phyloP scores from a whole-genome alignment of 768 basidiomycete genomes.

The Artomyces pyxidatus region DNA sequence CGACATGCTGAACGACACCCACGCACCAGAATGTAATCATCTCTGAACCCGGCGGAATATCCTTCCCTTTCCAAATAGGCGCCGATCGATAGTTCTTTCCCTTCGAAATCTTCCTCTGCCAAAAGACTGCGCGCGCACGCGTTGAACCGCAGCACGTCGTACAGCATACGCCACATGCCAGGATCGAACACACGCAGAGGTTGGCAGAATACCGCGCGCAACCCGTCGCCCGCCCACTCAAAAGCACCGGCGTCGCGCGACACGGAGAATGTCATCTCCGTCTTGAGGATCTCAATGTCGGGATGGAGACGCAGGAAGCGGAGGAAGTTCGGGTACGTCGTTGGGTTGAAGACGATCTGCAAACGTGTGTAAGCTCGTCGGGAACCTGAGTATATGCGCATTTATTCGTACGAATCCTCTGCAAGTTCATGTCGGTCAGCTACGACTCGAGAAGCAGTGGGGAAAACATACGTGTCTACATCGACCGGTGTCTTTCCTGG shows the following conservation, averaged over 20 bases:
- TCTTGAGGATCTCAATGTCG: constrained; percentile 42
- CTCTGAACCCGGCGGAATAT: constrained; percentile 59
- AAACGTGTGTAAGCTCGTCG: too few relatives aligned
- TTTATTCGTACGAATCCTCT: constrained; percentile 50
- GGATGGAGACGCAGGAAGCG: constrained; percentile 49
- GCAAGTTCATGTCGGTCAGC: constrained; percentile 3
- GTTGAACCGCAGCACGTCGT: constrained; percentile 68
- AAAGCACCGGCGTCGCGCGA: constrained; percentile 61
- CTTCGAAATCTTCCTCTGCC: constrained; percentile 16
- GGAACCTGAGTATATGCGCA: background rate
- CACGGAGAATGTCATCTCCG: constrained; percentile 75
- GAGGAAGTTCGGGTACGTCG: constrained; percentile 73
- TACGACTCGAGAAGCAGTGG: background rate
- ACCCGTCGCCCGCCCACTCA: constrained; percentile 70
- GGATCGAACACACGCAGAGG: constrained; percentile 51
- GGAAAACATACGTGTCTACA: constrained; percentile 58
- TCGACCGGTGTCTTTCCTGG: constrained; percentile 33
- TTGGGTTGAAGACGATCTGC: constrained; percentile 71
- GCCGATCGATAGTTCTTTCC: constrained; percentile 36
- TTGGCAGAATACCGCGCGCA: constrained; percentile 61
- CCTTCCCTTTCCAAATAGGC: constrained; percentile 52
- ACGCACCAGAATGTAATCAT: constrained; percentile 69
- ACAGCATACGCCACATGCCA: constrained; percentile 64
- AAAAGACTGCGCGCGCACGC: constrained; percentile 50
- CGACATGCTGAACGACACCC: background rate